Conservation (phyloP, 2,329 filamentous ascomycete species). For the Periconia digitata region DNA sequence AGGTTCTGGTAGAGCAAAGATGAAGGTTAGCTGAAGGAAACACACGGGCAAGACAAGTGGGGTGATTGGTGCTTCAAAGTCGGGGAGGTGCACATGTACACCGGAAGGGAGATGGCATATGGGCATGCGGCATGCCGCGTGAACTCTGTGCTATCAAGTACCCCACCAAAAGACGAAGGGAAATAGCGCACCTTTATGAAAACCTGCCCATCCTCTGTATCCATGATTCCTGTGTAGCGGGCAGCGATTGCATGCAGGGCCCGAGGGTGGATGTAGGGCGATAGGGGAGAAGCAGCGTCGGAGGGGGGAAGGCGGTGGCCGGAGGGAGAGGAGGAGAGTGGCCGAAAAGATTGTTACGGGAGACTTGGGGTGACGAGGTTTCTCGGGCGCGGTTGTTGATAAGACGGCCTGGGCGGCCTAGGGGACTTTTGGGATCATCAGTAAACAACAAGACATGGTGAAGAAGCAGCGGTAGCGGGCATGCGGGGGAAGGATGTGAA, state of each 20-base stretch:
- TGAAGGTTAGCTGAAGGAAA: neutral
- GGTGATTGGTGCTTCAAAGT: neutral
- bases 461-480: neutral
- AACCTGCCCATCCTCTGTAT: slow-evolving; percentile 85
- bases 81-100: slow-evolving; percentile 4
- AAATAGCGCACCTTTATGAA: slow-evolving; percentile 73
- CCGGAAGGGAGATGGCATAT: neutral
- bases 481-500: neutral
- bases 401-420: neutral
- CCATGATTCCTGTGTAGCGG: slow-evolving; percentile 56
- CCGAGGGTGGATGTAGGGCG: slow-evolving; percentile 8
- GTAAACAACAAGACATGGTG: neutral
- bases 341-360: neutral
- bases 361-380: neutral
- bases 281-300: neutral
- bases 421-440: neutral
- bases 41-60: neutral
- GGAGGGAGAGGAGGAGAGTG: neutral
- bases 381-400: neutral
- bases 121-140: slow-evolving; percentile 1
- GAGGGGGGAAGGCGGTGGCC: neutral
- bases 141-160: neutral
- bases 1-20: slow-evolving; percentile 69
- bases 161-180: slow-evolving; percentile 2
- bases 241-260: slow-evolving; percentile 38